Conservation (phyloP, 1,284 basidiomycete species). For the Blastosporella zonata region DNA sequence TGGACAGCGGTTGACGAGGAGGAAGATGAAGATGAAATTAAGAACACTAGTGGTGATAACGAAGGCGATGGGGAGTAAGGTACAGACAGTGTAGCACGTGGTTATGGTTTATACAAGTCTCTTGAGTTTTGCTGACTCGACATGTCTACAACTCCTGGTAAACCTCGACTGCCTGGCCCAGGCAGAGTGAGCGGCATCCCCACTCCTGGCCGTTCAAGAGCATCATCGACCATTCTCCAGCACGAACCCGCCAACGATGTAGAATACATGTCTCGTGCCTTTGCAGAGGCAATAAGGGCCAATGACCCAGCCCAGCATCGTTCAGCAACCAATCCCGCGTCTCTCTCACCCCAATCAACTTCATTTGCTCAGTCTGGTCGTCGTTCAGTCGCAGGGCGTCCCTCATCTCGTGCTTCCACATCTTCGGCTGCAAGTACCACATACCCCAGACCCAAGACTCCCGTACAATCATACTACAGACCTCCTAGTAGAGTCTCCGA, state of each 20-base stretch:
- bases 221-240: conserved; percentile 50
- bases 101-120: conserved; percentile 8
- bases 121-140: conserved; percentile 8
- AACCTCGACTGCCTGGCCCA: conserved; percentile 46
- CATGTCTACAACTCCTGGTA: conserved; percentile 20
- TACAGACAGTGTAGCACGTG: no score
- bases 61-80: background rate
- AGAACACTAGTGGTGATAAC: conserved; percentile 13
- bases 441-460: conserved; percentile 47
- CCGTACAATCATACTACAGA: conserved; percentile 52
- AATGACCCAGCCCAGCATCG: conserved; percentile 76
- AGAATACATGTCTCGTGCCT: conserved; percentile 61
- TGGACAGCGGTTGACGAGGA: conserved; percentile 47
- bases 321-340: conserved; percentile 38
- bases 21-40: conserved; percentile 27
- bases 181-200: conserved; percentile 58
- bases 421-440: conserved; percentile 26
- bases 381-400: conserved; percentile 40
- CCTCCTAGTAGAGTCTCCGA: conserved; percentile 66
- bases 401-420: conserved; percentile 49
- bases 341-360: conserved; percentile 48
- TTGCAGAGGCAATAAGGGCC: conserved; percentile 72
- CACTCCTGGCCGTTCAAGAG: conserved; percentile 67
- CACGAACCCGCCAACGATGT: conserved; percentile 37
- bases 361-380: conserved; percentile 38